Base-by-base conservation (phyloP, 305 asterid genomes). In the Solanum hybrid region DNA sequence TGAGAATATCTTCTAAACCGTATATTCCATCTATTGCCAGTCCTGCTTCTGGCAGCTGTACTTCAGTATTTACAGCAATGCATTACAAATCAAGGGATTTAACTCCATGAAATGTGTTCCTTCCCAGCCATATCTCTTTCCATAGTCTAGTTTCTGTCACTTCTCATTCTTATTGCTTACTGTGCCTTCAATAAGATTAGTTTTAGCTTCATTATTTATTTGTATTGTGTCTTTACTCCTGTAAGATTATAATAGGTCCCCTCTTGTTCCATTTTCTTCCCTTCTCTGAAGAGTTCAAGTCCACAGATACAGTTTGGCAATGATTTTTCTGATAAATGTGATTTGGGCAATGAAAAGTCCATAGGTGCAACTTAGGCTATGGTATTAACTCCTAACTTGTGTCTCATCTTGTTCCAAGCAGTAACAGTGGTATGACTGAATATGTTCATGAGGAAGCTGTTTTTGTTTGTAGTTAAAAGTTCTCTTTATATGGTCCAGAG, bases 401-500 rank as follows among this genome's bases (percentile, higher is more conserved):
- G 88, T 82, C 38, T 51, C 75, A 9, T 84, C 39, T 84, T 57
- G 20, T 84, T 84, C 88, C 36, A 31, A 45, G 39, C 33, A 31
- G 27, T 84, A 57, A 13, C 76, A 57, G 88, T 57, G 65, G 45
- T 32, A 31, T 57, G 76, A 31, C 31, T 85, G 31, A 57, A 51
- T 31, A 31, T 85, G 39, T 85, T 51, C 41, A 65, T 29, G 37
- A 27, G 78, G 80, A 90, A 61, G 88, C 90, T 86, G 77, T 87
- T 65, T 86, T 33, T 32, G 41, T 38, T 85, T n/a, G 33, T 24
- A 36, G 75, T 75, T 86, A 26, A 89, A 51, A 84, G 22, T 51
- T 29, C 84, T 83, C 8, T 89, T 89, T 84, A 33, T 83, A 85
- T 91, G 92, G 73, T 84, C 87, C 90, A 96, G 99, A 95, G 98